phyloP scores from a whole-genome alignment of 2,329 filamentous ascomycete species.

The Falciphora oryzae region DNA sequence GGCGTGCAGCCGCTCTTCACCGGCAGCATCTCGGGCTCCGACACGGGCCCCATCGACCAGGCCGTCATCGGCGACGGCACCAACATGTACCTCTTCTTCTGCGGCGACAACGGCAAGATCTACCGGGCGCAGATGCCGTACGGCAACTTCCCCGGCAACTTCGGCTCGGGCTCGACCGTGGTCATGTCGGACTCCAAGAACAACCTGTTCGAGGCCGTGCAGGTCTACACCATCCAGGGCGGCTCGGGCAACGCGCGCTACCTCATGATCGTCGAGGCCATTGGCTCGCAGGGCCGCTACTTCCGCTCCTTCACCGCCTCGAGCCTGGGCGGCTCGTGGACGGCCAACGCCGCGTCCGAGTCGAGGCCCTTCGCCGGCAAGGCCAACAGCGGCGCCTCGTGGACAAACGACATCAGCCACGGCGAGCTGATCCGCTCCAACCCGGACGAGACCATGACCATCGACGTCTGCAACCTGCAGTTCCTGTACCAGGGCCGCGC shows the following conservation, averaged over 20 bases:
- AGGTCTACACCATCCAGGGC: conserved; percentile 56
- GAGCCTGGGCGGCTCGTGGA: conserved; percentile 52
- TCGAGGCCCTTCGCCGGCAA: conserved; percentile 59
- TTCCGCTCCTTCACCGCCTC: conserved; percentile 62
- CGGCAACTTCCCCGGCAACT: conserved; percentile 53
- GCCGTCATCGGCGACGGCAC: conserved; percentile 54
- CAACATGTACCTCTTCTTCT: conserved; percentile 62
- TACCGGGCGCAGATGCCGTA: conserved; percentile 60
- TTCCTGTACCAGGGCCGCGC: conserved; percentile 56
- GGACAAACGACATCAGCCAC: conserved; percentile 63
- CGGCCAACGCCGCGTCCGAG: conserved; percentile 49
- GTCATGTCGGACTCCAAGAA: conserved; percentile 47
- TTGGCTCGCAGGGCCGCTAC: conserved; percentile 51
- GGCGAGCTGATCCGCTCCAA: conserved; percentile 54
- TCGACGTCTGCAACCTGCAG: conserved; percentile 60
- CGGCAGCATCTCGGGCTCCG: conserved; percentile 43
- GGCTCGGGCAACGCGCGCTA: conserved; percentile 39
- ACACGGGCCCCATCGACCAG: conserved; percentile 56
- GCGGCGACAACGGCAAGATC: conserved; percentile 61
- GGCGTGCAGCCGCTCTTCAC: conserved; percentile 47
- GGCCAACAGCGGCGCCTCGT: conserved; percentile 57
- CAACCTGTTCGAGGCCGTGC: conserved; percentile 60
- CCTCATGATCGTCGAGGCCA: conserved; percentile 63
- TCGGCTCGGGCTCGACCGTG: conserved; percentile 44
- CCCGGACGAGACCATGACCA: conserved; percentile 55